Base-by-base conservation (phyloP, 2,329 filamentous ascomycete genomes). In the Fusarium sp. region DNA sequence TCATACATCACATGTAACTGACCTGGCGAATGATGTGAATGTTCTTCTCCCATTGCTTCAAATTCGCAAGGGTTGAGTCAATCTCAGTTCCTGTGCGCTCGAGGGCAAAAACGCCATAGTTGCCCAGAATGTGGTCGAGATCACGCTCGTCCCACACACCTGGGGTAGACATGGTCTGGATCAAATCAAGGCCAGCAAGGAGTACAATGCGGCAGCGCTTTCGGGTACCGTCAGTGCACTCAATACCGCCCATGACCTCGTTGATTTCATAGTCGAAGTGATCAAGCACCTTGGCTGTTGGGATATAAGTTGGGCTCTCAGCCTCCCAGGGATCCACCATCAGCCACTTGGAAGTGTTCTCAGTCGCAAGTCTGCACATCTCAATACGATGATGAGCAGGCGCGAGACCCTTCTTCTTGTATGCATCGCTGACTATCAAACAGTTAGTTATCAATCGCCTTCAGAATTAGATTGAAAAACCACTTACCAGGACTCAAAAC, bases 181-280 rank as follows among this genome's bases (percentile, higher is more conserved):
- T 90, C 57, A 93, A 82, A 78, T 93, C 91, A 10, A 89, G 91
- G 7, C 95, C 94, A 6, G 93, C 94, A 32, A 98, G 86, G 37
- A 98, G 86, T 49, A 93, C 90, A 71, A 98, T 93, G 61, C 90
- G 90, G 20, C 92, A 91, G 14, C 81, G 81, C 79, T 89, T 91
- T 76, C 86, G 88, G 56, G 84, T 83, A 63, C 93, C 93, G 70
- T 91, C 87, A 22, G 86, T 84, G 48, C 86, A 88, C 74, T 92
- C 86, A 30, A 96, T 88, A 12, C 94, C 94, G 9, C 94, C 94
- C 46, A 93, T 87, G 25, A 88, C 87, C 54, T 80, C 77, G 78
- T 98, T 97, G 78, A 98, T 93, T 79, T 98, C 94, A 77, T 95
- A 83, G 72, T 97, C 90, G 75, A 98, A 96, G 81, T 98, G 95